Percentiles rank a stretch among this genome's conserved stretches.
phyloP scores from a whole-genome alignment of 352 stramenopile genomes.

The Lagenidium giganteum region DNA sequence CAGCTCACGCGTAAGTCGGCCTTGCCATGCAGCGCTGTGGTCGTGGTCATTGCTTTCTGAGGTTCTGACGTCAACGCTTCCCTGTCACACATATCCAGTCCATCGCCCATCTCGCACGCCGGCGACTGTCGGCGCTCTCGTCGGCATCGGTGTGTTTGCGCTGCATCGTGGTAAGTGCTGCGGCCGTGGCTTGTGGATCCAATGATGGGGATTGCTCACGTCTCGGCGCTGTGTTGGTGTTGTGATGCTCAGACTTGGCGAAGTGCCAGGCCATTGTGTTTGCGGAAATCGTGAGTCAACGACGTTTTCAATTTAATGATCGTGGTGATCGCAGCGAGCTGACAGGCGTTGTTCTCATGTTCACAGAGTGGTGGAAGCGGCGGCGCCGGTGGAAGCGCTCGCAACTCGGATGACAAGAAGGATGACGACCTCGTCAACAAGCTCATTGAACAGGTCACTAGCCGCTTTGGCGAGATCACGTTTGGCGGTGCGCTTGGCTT shows the following conservation, averaged over 20 bases:
- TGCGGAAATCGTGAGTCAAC: slow-evolving; percentile 24
- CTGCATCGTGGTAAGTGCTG: slow-evolving; percentile 25
- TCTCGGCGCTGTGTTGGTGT: not conserved
- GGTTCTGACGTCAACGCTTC: not conserved
- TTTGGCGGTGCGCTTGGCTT: slow-evolving; percentile 69
- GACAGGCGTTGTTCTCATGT: not conserved
- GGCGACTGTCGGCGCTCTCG: slow-evolving; percentile 37
- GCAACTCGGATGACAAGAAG: slow-evolving; percentile 18
- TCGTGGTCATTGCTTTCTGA: not conserved
- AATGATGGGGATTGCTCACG: not conserved
- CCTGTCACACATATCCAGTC: not conserved
- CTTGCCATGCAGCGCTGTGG: no score
- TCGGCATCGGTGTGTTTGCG: slow-evolving; percentile 38
- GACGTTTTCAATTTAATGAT: no score
- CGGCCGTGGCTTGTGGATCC: not conserved
- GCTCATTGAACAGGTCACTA: slow-evolving; percentile 59
- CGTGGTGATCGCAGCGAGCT: not conserved
- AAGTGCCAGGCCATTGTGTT: slow-evolving; percentile 46
- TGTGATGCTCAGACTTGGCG: slow-evolving; percentile 16
- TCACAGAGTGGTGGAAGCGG: slow-evolving; percentile 5
- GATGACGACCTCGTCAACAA: slow-evolving; percentile 47
- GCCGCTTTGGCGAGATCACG: slow-evolving; percentile 62
- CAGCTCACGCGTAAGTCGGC: slow-evolving; percentile 13
- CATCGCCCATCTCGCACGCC: slow-evolving; percentile 15
- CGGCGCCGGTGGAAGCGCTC: slow-evolving; percentile 4